Base-by-base conservation (phyloP, 2,329 filamentous ascomycete species). In the Orbilia javanica region DNA sequence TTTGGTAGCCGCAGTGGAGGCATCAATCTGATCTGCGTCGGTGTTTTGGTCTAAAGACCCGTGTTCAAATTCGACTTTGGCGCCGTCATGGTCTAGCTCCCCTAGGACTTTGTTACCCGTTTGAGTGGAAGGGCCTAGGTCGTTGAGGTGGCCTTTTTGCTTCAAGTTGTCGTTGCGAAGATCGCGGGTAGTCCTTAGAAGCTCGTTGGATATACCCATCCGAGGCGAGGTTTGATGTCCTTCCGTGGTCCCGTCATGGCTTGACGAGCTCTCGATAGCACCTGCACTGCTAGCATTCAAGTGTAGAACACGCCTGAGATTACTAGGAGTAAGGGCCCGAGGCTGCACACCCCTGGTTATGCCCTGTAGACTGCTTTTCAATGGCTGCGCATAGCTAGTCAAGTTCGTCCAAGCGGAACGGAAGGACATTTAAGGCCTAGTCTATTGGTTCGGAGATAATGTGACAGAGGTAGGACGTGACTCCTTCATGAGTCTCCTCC, bases 351-450 rank as follows among this genome's bases (percentile, higher is more conserved):
- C 11, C 20, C 11, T 60, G 20, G 18, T n/a, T 27, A 60, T 25
- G 31, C 15, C 25, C 11, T 39, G 53, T n/a, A 60, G 18, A 20
- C 53, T 60, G 39, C 20, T 36, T 60, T 42, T 60, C 55, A 60
- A 42, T n/a, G 55, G 31, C 55, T 60, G 55, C 18, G 31, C 55
- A 60, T 60, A 60, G 34, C 55, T 60, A 34, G 71, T 53, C 25
- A 75, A 39, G 55, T 39, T 76, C 48, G 65, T 65, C 72, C 72
- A 76, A 63, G 44, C 34, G 25, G 25, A 52, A 50, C 55, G 29
- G 34, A 57, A 42, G 65, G 53, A 62, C 72, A 76, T 76, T 39
- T 44, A 76, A 76, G 72, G 53, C 46, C 64, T 64, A 5, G 18
- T 20, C 27, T 20, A 18, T 53, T 18, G 22, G 22, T 57, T 42